Base-by-base conservation (phyloP, 2,329 filamentous ascomycete genomes). In the Aureobasidium sp. region DNA sequence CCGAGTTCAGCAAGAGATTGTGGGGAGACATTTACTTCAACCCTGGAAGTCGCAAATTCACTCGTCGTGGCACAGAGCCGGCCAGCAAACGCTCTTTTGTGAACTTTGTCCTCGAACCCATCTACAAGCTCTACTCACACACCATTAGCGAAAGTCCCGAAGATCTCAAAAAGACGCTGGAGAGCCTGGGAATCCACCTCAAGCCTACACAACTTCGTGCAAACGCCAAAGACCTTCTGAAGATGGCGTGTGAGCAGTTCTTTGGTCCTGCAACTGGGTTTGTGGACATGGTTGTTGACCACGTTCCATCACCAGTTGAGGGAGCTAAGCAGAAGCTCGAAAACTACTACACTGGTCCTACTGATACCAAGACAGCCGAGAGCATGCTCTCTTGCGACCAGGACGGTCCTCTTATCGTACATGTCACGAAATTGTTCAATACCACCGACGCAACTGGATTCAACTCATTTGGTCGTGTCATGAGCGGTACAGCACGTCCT, bases 21-120 rank as follows among this genome's bases (percentile, higher is more conserved):
- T 99, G 94, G 94, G 94, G 94, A 25, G 93, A 99, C 72, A 88
- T 99, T 62, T 99, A 94, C 77, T 99, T 89, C 80, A 97, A 97
- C 71, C 91, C 93, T 0, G 82, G 81, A 69, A 96, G 90, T 75
- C 87, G 93, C 65, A 93, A 89, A 62, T 99, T 99, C 70, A 96
- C 91, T 58, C 84, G 94, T 65, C 97, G 96, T 73, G 84, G 87
- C 0, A 77, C 89, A 25, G 93, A 97, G 70, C 87, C 93, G 66
- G 81, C 84, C 14, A 86, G 92, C 5, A 90, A 88, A 74, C 83
- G 94, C 62, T 90, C 91, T 0, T 99, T 99, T 73, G 89, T 97
- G 62, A 87, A 96, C 75, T 99, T 97, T 73, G 84, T 99, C 31
- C 80, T 99, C 52, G 94, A 99, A 73, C 94, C 94, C 20, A 91